A percentile compares a stretch with the other conserved stretches of the same genome.
Evolutionary conservation across 2,329 filamentous ascomycete genomes (phyloP).

Genomic region (Ambrosiella cleistominuta): DNA sequence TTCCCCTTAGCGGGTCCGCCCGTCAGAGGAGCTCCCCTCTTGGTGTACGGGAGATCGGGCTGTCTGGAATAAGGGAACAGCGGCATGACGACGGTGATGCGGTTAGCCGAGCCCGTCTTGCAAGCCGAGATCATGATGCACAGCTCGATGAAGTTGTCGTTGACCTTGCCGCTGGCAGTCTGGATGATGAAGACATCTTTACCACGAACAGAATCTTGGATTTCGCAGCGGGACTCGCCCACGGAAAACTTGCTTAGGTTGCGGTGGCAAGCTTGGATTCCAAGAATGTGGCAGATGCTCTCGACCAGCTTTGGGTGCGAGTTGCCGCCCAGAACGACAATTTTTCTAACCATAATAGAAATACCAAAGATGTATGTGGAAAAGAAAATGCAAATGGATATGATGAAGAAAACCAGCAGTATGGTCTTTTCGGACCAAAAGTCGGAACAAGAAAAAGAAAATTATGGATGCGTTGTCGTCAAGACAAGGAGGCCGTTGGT

Average conservation of each 20-base stretch:
- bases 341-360: slow-evolving; percentile 69
- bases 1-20: slow-evolving; percentile 36
- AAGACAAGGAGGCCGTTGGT: background rate
- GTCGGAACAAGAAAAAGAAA: background rate
- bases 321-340: slow-evolving; percentile 82
- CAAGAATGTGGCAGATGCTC: slow-evolving; percentile 72
- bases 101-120: slow-evolving; percentile 79
- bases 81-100: slow-evolving; percentile 84
- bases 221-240: slow-evolving; percentile 87
- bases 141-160: slow-evolving; percentile 90
- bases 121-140: slow-evolving; percentile 98
- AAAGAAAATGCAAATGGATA: background rate
- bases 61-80: slow-evolving; percentile 95
- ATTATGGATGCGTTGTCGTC: background rate
- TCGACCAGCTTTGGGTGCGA: slow-evolving; percentile 81
- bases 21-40: slow-evolving; percentile 71
- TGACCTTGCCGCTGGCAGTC: slow-evolving; percentile 79
- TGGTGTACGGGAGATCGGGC: slow-evolving; percentile 93
- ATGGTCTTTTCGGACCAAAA: background rate
- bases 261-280: slow-evolving; percentile 69
- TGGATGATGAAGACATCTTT: slow-evolving; percentile 99
- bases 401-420: background rate
- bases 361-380: background rate
- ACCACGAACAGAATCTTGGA: slow-evolving; percentile 86
- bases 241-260: slow-evolving; percentile 84